Evolutionary conservation across 2,329 filamentous ascomycete genomes (phyloP).

Genomic region (Daldinia eschscholtzii): DNA sequence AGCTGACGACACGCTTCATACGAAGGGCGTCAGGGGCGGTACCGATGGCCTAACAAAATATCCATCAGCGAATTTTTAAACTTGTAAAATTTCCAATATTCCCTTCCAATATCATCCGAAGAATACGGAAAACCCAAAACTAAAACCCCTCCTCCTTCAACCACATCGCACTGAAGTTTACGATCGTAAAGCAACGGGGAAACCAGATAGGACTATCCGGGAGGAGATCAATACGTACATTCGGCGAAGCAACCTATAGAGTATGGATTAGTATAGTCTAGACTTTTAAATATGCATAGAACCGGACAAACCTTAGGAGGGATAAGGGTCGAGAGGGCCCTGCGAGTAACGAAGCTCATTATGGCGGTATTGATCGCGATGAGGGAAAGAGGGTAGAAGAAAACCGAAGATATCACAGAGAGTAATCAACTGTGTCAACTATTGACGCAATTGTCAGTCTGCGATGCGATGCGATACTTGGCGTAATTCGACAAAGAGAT

Average conservation of each 20-base stretch:
- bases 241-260: conserved; percentile 82
- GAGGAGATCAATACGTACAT: conserved; percentile 70
- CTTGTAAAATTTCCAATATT: conserved; percentile 23
- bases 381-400: conserved; percentile 45
- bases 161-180: not conserved
- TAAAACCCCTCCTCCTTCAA: conserved; percentile 1
- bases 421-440: conserved; percentile 54
- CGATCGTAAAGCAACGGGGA: conserved; percentile 17
- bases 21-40: conserved; percentile 94
- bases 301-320: conserved; percentile 84
- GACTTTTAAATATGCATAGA: not conserved
- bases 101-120: conserved; percentile 5
- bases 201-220: conserved; percentile 22
- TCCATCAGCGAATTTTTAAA: conserved; percentile 54
- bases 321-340: conserved; percentile 97
- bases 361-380: conserved; percentile 60
- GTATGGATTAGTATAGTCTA: conserved; percentile 51
- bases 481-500: conserved; percentile 39
- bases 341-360: conserved; percentile 93
- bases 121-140: conserved; percentile 1
- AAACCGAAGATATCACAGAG: conserved; percentile 51
- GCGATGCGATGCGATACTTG: conserved; percentile 38
- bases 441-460: conserved; percentile 49
- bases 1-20: conserved; percentile 97
- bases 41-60: conserved; percentile 80